Conservation (phyloP, 2,329 filamentous ascomycete genomes). For the Hymenoscyphus occultus region DNA sequence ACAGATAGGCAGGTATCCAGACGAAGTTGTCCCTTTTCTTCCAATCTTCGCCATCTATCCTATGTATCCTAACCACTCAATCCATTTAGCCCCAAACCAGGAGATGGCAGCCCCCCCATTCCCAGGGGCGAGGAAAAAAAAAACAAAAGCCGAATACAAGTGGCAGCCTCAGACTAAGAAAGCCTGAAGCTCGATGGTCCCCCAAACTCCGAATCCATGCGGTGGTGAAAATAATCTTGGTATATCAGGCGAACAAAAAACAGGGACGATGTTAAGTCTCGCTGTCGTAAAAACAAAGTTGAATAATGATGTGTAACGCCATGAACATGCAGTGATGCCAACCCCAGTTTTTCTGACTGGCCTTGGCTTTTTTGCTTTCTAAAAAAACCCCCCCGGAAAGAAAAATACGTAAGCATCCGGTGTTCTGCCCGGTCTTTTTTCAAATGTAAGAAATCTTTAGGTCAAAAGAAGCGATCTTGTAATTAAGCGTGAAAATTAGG, state of each 20-base stretch:
- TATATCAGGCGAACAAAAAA: not conserved
- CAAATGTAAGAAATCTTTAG: slow-evolving; percentile 4
- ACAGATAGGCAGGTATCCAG: not conserved
- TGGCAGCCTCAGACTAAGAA: not conserved
- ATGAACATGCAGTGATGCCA: slow-evolving; percentile 2
- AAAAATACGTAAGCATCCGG: not conserved
- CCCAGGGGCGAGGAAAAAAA: not conserved
- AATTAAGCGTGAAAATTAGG: slow-evolving; percentile 37
- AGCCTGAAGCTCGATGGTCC: not conserved
- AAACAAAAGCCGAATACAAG: not conserved
- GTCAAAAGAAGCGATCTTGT: not conserved
- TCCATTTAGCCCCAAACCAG: not conserved
- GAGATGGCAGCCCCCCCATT: not conserved
- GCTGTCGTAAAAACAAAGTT: not conserved
- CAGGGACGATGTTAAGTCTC: not conserved
- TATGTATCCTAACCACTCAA: not conserved
- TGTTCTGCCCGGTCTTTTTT: not conserved
- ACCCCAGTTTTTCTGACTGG: slow-evolving; percentile 2
- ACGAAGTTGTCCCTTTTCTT: not conserved
- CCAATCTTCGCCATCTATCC: not conserved
- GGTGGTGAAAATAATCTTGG: not conserved
- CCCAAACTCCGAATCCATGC: not conserved
- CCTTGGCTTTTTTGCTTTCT: slow-evolving; percentile 2
- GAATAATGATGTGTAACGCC: not conserved
- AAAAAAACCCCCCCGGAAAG: not conserved